Evolutionary conservation across 2,329 filamentous ascomycete genomes (phyloP).

Genomic region (Biscogniauxia marginata): DNA sequence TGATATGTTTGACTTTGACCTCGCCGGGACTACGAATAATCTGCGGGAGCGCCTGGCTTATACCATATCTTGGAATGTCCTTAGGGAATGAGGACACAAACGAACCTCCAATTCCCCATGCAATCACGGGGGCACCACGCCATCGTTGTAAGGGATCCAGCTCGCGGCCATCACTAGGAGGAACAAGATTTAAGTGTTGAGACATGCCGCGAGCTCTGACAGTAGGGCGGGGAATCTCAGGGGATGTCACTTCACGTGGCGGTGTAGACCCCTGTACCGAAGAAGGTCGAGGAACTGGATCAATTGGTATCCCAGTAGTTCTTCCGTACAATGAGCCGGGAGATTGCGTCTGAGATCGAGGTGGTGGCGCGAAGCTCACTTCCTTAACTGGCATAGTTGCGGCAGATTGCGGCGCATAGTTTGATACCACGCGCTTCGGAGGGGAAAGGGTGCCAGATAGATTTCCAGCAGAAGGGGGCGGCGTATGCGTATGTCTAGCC

Average conservation of each 20-base stretch:
- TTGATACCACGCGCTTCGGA: constrained; percentile 52
- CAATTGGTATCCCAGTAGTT: constrained; percentile 32
- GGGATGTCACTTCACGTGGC: constrained; percentile 27
- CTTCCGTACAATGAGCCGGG: constrained; percentile 49
- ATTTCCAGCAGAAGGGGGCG: constrained; percentile 47
- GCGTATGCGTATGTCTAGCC: constrained; percentile 50
- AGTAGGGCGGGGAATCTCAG: constrained; percentile 24
- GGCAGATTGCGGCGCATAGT: constrained; percentile 46
- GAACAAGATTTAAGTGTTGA: constrained; percentile 55
- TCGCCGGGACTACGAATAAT: constrained; percentile 82
- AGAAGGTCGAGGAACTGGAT: constrained; percentile 53
- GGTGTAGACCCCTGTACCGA: constrained; percentile 49
- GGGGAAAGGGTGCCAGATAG: constrained; percentile 50
- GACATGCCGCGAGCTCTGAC: constrained; percentile 52
- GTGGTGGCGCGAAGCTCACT: constrained; percentile 52
- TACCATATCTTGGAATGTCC: constrained; percentile 81
- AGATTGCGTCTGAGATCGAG: constrained; percentile 62
- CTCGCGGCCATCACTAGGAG: constrained; percentile 64
- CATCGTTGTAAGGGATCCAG: constrained; percentile 82
- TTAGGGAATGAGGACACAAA: constrained; percentile 85
- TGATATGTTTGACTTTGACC: constrained; percentile 73
- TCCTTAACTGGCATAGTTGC: constrained; percentile 31
- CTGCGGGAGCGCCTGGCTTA: constrained; percentile 69
- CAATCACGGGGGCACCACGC: constrained; percentile 84
- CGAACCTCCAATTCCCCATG: constrained; percentile 83